These are phyloP conservation scores for Nemania abortiva DNA, from an alignment of 2,329 filamentous ascomycete genomes.

Conservation along the genomic window DNA sequence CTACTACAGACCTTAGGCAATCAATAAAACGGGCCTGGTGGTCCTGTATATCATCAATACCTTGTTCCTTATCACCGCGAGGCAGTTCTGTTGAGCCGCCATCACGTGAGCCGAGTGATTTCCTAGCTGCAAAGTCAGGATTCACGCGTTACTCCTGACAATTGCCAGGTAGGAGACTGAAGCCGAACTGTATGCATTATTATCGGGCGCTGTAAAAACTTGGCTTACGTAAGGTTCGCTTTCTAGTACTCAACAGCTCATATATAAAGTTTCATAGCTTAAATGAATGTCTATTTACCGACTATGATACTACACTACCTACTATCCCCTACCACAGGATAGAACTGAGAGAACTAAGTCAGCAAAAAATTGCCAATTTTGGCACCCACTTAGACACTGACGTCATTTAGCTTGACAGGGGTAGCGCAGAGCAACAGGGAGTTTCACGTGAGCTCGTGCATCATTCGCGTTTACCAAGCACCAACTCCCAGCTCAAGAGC, in stretches of 20 bases:
- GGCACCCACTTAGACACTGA: slow-evolving; percentile 3
- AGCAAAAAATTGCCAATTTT: too few relatives aligned
- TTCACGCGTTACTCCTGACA: too few relatives aligned
- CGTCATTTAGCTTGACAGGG: slow-evolving; percentile 17
- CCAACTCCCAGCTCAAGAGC: background rate
- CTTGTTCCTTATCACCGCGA: background rate
- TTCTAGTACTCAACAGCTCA: too few relatives aligned
- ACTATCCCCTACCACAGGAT: too few relatives aligned
- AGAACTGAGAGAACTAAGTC: too few relatives aligned
- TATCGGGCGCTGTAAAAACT: too few relatives aligned
- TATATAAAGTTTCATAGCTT: too few relatives aligned
- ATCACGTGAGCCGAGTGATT: background rate
- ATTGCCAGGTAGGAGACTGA: background rate
- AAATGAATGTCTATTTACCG: too few relatives aligned
- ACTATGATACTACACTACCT: too few relatives aligned
- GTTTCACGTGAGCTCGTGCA: slow-evolving; percentile 38
- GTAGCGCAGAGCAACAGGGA: slow-evolving; percentile 4
- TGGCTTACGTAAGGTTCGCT: too few relatives aligned
- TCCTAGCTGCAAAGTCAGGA: background rate
- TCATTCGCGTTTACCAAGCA: slow-evolving; percentile 27
- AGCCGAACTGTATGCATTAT: background rate
- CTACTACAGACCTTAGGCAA: slow-evolving; percentile 40
- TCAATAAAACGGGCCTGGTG: slow-evolving; percentile 46
- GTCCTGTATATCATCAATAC: slow-evolving; percentile 48
- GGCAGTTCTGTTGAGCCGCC: background rate